These are phyloP conservation scores for Fusarium sp. DNA, from an alignment of 2,329 filamentous ascomycete genomes.

Conservation along the genomic window DNA sequence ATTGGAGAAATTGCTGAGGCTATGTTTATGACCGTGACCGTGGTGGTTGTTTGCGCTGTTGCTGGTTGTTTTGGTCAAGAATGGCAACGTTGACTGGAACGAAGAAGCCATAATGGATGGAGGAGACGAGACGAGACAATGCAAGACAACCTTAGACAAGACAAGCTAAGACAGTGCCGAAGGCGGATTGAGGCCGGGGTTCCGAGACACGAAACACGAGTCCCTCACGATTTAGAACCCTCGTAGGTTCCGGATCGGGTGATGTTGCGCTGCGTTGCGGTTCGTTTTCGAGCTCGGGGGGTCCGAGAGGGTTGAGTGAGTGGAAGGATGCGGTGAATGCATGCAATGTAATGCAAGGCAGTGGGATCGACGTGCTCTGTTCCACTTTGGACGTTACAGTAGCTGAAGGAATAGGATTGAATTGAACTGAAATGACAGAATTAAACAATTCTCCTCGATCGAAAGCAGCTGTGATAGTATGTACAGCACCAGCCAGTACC, in stretches of 20 bases:
- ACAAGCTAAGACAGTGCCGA: constrained; percentile 11
- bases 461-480: constrained; percentile 6
- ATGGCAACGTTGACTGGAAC: constrained; percentile 52
- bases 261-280: constrained; percentile 20
- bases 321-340: constrained; percentile 37
- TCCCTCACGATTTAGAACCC: constrained; percentile 16
- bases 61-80: constrained; percentile 49
- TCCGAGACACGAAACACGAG: constrained; percentile 29
- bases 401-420: neutral
- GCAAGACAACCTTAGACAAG: neutral
- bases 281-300: constrained; percentile 13
- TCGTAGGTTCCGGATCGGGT: constrained; percentile 33
- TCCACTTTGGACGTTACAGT: constrained; percentile 29
- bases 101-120: constrained; percentile 40
- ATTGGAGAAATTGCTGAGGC: constrained; percentile 48
- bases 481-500: neutral
- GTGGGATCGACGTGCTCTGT: constrained; percentile 30
- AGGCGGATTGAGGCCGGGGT: constrained; percentile 21
- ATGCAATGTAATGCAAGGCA: constrained; percentile 27
- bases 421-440: neutral
- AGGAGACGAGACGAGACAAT: constrained; percentile 7
- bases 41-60: constrained; percentile 24
- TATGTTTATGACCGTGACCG: constrained; percentile 45
- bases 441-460: constrained; percentile 8
- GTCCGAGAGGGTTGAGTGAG: constrained; percentile 28